These are phyloP conservation scores for Vitis hybrid DNA, from an alignment of 177 flowering plant species.

Conservation along the genomic window DNA sequence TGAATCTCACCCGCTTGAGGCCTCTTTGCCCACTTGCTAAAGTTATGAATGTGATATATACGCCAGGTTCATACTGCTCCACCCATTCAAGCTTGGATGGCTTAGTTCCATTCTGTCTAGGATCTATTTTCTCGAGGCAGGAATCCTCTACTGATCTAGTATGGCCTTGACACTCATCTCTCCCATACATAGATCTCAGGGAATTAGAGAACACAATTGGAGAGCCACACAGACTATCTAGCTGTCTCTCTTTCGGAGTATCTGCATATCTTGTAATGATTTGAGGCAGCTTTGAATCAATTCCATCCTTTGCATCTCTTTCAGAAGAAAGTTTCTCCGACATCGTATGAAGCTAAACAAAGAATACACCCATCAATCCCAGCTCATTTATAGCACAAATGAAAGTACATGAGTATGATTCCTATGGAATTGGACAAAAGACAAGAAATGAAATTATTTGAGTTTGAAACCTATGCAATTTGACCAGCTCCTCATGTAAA, in stretches of 20 bases:
- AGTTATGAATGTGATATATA: conserved; percentile 52
- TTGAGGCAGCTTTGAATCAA: conserved; percentile 20
- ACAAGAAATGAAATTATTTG: too few relatives aligned
- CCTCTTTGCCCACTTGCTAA: conserved; percentile 57
- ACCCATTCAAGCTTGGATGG: conserved; percentile 48
- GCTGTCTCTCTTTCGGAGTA: conserved; percentile 21
- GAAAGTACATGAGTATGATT: too few relatives aligned
- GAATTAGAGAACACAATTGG: conserved; percentile 31
- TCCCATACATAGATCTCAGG: conserved; percentile 18
- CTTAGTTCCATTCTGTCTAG: conserved; percentile 20
- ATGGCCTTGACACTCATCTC: conserved; percentile 8
- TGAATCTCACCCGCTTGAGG: conserved; percentile 70
- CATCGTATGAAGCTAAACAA: conserved; percentile 47
- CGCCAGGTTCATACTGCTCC: conserved; percentile 75
- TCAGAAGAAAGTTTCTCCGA: conserved; percentile 34
- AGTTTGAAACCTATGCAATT: too few relatives aligned
- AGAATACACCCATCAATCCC: not conserved
- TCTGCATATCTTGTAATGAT: conserved; percentile 17
- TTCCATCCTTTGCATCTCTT: conserved; percentile 26
- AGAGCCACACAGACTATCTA: conserved; percentile 29
- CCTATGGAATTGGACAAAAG: too few relatives aligned
- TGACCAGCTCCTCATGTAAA: not conserved
- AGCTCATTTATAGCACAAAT: too few relatives aligned
- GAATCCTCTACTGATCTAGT: conserved; percentile 22
- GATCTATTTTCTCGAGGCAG: conserved; percentile 11